A percentile compares a stretch with the other conserved stretches of the same genome.
Conservation (phyloP, 345 rosid species). For the Rhizophora mangle region DNA sequence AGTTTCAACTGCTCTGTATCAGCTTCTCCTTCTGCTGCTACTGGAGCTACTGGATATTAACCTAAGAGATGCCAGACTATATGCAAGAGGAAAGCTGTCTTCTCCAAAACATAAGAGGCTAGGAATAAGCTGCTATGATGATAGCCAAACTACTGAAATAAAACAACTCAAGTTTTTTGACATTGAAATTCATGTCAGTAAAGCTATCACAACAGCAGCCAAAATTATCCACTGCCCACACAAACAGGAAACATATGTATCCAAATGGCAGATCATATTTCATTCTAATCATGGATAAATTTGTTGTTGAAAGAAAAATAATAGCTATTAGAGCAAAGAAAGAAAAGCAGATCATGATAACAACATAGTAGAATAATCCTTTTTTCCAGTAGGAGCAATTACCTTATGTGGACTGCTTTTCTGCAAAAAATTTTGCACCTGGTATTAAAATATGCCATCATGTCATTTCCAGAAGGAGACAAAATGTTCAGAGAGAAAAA, state of each 20-base stretch:
- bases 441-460: constrained; percentile 19
- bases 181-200: too few species aligned
- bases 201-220: too few species aligned
- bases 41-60: too few species aligned
- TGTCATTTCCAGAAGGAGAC: constrained; percentile 17
- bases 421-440: constrained; percentile 51
- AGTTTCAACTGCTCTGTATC: too few species aligned
- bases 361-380: background rate
- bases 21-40: too few species aligned
- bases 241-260: background rate
- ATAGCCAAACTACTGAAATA: too few species aligned
- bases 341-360: background rate
- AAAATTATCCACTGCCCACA: background rate
- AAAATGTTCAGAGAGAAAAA: background rate
- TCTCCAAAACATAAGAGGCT: too few species aligned
- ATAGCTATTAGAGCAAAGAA: constrained; percentile 12
- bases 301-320: background rate
- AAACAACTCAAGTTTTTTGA: too few species aligned
- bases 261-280: background rate
- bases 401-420: constrained; percentile 71
- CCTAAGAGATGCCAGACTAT: too few species aligned
- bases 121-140: too few species aligned
- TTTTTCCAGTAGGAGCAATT: background rate
- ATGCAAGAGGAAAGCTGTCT: too few species aligned
- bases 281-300: background rate